phyloP scores from a whole-genome alignment of 106 monocot species.

The Phalaenopsis equestris region DNA sequence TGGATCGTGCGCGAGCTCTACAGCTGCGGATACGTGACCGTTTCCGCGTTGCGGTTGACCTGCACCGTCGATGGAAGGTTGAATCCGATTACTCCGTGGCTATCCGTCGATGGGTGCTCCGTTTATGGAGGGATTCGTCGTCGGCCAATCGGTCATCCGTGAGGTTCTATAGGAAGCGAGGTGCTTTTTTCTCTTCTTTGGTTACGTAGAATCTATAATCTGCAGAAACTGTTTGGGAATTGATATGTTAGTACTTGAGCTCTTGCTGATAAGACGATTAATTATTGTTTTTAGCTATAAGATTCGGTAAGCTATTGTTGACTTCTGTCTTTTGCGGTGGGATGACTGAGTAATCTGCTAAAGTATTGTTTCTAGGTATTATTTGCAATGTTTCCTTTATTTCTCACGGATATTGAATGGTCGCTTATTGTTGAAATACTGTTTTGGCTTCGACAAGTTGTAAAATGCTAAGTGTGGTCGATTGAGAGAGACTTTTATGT shows the following conservation, averaged over 20 bases:
- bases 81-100: slow-evolving; percentile 27
- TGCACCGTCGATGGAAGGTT: slow-evolving; percentile 32
- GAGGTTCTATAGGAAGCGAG: slow-evolving; percentile 55
- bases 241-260: not conserved
- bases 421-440: too few species aligned
- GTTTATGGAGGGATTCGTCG: slow-evolving; percentile 21
- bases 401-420: too few species aligned
- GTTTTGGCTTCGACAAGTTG: too few species aligned
- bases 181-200: slow-evolving; percentile 14
- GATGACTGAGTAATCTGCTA: not conserved
- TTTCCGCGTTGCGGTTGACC: slow-evolving; percentile 70
- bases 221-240: not conserved
- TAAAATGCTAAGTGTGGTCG: too few species aligned
- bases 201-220: not conserved
- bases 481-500: too few species aligned
- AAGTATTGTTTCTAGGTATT: too few species aligned
- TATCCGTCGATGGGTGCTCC: slow-evolving; percentile 41
- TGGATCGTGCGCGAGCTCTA: slow-evolving; percentile 43
- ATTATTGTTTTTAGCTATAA: not conserved
- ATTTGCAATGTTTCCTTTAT: too few species aligned
- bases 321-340: not conserved
- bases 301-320: not conserved
- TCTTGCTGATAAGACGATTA: not conserved
- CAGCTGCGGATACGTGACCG: slow-evolving; percentile 58
- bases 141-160: slow-evolving; percentile 22